Percentiles rank a stretch among this genome's conserved stretches.
Conservation (phyloP, 805 yeast species). For the Hemisphaericaspora nanyangensis region DNA sequence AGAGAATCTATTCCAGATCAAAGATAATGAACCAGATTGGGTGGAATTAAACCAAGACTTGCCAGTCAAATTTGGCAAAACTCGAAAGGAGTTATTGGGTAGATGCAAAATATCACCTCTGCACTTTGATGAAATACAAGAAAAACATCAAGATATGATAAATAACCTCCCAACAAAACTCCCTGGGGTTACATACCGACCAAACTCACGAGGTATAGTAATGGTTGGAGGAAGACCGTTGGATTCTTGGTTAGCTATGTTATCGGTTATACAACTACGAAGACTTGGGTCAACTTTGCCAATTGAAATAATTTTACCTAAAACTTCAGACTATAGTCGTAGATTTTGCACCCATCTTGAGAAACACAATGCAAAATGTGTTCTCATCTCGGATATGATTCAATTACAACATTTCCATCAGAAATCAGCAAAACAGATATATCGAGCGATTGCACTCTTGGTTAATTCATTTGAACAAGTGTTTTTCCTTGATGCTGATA, state of each 20-base stretch:
- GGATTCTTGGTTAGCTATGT: slow-evolving; percentile 46
- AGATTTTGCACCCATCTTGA: slow-evolving; percentile 43
- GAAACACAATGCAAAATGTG: slow-evolving; percentile 42
- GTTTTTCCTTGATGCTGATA: slow-evolving; percentile 48
- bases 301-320: slow-evolving; percentile 47
- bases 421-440: slow-evolving; percentile 43
- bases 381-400: slow-evolving; percentile 33
- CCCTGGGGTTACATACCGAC: slow-evolving; percentile 34
- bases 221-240: slow-evolving; percentile 52
- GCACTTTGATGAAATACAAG: slow-evolving; percentile 12
- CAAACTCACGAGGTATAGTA: slow-evolving; percentile 38
- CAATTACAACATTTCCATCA: slow-evolving; percentile 12
- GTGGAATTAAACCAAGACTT: background rate
- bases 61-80: background rate
- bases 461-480: slow-evolving; percentile 54
- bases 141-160: slow-evolving; percentile 5
- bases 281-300: slow-evolving; percentile 44
- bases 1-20: no score
- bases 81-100: background rate
- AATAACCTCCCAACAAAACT: slow-evolving; percentile 5
- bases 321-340: slow-evolving; percentile 35
- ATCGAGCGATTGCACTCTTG: slow-evolving; percentile 53
- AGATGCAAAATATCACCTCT: slow-evolving; percentile 7
- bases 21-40: no score
- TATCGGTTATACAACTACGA: slow-evolving; percentile 45